Conservation (phyloP, 1,284 basidiomycete species). For the Sphaerobolus stellatus region DNA sequence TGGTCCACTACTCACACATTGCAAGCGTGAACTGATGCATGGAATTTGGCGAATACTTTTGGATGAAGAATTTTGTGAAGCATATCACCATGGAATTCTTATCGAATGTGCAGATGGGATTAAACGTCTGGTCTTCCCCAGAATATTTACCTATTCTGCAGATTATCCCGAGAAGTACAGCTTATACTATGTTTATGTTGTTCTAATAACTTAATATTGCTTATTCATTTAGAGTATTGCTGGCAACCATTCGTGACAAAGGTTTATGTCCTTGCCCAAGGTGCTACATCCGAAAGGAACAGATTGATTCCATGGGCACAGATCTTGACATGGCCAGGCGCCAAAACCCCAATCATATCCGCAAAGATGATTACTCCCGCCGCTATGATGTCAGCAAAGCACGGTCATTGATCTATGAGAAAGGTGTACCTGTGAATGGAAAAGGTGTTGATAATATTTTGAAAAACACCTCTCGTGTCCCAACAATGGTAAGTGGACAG, state of each 20-base stretch:
- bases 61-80: slow-evolving; percentile 21
- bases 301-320: slow-evolving; percentile 19
- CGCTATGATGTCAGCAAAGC: slow-evolving; percentile 9
- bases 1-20: slow-evolving; percentile 17
- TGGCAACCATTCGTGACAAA: slow-evolving; percentile 16
- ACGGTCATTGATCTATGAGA: slow-evolving; percentile 23
- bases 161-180: slow-evolving; percentile 32
- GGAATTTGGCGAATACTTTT: slow-evolving; percentile 24
- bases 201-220: background rate
- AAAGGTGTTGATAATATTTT: slow-evolving; percentile 12
- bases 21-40: slow-evolving; percentile 27
- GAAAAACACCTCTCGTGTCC: slow-evolving; percentile 13
- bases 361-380: slow-evolving; percentile 5
- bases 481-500: slow-evolving; percentile 13
- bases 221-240: background rate
- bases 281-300: slow-evolving; percentile 13
- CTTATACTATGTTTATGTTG: slow-evolving; percentile 6
- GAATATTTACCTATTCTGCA: slow-evolving; percentile 25
- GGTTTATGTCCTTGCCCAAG: slow-evolving; percentile 22
- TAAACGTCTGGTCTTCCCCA: background rate
- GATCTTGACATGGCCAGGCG: slow-evolving; percentile 14
- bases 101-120: background rate
- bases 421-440: slow-evolving; percentile 18
- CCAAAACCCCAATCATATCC: background rate
- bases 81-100: slow-evolving; percentile 1